A percentile compares a stretch with the other conserved stretches of the same genome.
Conservation (phyloP, 2,329 filamentous ascomycete species). For the Colletotrichum siamense region DNA sequence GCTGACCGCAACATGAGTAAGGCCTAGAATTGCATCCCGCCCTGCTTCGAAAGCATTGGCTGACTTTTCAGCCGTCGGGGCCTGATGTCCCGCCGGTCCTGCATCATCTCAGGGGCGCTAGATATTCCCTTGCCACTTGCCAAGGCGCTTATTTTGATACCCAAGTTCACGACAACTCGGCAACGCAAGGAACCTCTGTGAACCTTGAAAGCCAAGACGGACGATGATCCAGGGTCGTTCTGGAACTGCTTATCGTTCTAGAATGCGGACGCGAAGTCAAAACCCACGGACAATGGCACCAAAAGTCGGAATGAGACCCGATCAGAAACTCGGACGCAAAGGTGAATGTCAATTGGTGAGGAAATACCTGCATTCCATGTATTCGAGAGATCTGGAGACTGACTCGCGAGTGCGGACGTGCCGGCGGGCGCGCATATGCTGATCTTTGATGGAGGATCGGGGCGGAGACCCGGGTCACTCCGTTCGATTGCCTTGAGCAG, state of each 20-base stretch:
- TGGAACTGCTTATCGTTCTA: neutral
- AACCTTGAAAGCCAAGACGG: neutral
- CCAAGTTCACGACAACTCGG: neutral
- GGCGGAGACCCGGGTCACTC: neutral
- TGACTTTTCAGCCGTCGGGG: neutral
- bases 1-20: neutral
- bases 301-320: neutral
- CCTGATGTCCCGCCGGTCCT: neutral
- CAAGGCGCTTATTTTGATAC: neutral
- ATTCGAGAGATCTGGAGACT: neutral
- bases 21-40: neutral
- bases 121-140: conserved; percentile 10
- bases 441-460: neutral
- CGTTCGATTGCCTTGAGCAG: neutral
- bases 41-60: neutral
- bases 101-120: conserved; percentile 6
- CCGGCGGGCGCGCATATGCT: neutral
- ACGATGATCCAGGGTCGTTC: neutral
- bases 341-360: neutral
- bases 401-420: neutral
- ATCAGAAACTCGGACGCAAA: neutral
- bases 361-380: neutral
- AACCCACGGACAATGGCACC: neutral
- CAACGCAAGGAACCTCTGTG: neutral
- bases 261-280: neutral